Conservation (phyloP, 176 grass and related monocot genomes). For the Bothriochloa decipiens region DNA sequence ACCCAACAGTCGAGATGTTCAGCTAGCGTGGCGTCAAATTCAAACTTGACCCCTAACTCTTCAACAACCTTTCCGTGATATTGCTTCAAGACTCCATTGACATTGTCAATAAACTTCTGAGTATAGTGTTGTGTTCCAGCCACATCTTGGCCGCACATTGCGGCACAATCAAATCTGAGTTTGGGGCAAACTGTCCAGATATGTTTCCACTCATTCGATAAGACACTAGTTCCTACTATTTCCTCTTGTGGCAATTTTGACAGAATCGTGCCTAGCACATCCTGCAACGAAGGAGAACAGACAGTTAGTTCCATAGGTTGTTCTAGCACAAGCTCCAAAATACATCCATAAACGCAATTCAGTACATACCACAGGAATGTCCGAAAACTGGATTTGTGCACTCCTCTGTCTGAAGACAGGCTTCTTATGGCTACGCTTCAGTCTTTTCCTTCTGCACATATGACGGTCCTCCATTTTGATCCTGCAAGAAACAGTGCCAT, state of each 20-base stretch:
- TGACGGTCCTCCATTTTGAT: background rate
- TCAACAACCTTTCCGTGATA: slow-evolving; percentile 7
- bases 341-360: background rate
- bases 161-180: background rate
- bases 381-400: background rate
- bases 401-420: background rate
- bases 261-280: slow-evolving; percentile 3
- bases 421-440: background rate
- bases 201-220: slow-evolving; percentile 13
- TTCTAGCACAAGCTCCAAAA: background rate
- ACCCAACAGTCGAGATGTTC: slow-evolving; percentile 20
- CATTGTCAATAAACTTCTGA: background rate
- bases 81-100: slow-evolving; percentile 17
- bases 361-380: background rate
- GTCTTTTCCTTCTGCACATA: background rate
- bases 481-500: background rate
- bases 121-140: background rate
- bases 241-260: slow-evolving; percentile 24
- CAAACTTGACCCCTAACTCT: slow-evolving; percentile 13
- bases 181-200: slow-evolving; percentile 11
- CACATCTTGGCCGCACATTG: background rate
- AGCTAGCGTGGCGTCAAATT: background rate
- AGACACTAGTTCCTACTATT: background rate
- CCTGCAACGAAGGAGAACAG: background rate
- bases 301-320: background rate